phyloP scores from a whole-genome alignment of 768 basidiomycete species.

The Tylopilus rubrobrunneus region DNA sequence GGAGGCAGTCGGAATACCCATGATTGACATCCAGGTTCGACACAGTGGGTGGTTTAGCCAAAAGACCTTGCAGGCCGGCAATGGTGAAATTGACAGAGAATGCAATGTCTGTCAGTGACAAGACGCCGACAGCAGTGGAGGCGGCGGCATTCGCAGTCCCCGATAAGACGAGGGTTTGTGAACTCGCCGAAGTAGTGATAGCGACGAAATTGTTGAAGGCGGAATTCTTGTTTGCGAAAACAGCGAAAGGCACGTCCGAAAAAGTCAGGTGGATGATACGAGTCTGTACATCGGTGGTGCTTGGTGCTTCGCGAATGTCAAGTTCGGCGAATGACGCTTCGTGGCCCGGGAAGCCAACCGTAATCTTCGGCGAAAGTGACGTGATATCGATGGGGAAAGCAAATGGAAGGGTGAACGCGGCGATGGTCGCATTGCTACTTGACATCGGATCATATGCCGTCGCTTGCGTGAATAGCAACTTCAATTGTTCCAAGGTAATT shows the following conservation, averaged over 20 bases:
- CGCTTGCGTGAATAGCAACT: too few relatives aligned
- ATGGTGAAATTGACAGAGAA: slow-evolving; percentile 59
- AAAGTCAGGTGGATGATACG: slow-evolving; percentile 46
- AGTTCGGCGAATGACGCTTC: slow-evolving; percentile 32
- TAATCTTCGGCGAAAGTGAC: slow-evolving; percentile 51
- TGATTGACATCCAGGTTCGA: slow-evolving; percentile 41
- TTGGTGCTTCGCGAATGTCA: slow-evolving; percentile 48
- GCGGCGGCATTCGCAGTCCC: slow-evolving; percentile 28
- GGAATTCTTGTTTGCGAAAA: slow-evolving; percentile 42
- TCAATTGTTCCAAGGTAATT: slow-evolving; percentile 55
- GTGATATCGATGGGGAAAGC: slow-evolving; percentile 66
- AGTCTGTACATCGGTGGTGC: slow-evolving; percentile 56
- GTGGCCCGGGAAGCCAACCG: slow-evolving; percentile 38
- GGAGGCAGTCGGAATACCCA: slow-evolving; percentile 61
- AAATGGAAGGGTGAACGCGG: too few relatives aligned
- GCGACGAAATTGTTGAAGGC: slow-evolving; percentile 62
- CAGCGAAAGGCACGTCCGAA: slow-evolving; percentile 47
- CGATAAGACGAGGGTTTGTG: slow-evolving; percentile 46
- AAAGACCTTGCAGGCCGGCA: slow-evolving; percentile 61
- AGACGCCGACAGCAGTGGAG: slow-evolving; percentile 60
- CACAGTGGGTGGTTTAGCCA: slow-evolving; percentile 46
- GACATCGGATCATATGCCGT: too few relatives aligned
- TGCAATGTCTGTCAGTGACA: slow-evolving; percentile 51
- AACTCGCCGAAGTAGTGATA: slow-evolving; percentile 48
- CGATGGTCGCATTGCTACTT: too few relatives aligned